Base-by-base conservation (phyloP, 2,329 filamentous ascomycete species). In the Scedosporium apiospermum region DNA sequence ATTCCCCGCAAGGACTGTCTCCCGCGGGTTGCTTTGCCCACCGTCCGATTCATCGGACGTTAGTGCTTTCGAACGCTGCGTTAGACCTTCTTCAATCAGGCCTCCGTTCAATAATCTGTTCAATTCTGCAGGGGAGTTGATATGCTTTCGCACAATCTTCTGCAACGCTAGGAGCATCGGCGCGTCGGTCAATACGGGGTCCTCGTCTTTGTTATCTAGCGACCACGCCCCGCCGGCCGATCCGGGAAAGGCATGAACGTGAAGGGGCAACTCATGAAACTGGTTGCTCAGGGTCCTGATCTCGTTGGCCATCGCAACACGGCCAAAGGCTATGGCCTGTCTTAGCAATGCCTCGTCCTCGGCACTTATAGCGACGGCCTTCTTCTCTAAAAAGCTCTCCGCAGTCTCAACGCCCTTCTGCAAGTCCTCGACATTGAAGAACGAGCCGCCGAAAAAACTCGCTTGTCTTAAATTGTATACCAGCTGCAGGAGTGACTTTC, bases 381-480 rank as follows among this genome's bases (percentile, higher is more conserved):
- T 80, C 62, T 88, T 85, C 1, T 75, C 72, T 12, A 96, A 70
- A 68, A 96, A 96, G 42, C 79, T 78, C 60, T 82, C 78, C 0
- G 88, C 88, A 41, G 85, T 86, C 30, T 88, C 80, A 0, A 95
- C 72, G 0, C 89, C 84, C 30, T 78, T 83, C 2, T 73, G 65
- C 3, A 96, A 82, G 63, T 92, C 85, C 0, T 79, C 75, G 0
- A 77, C 73, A 0, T 85, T 84, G 68, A 89, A 92, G 58, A 92
- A 93, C 0, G 88, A 88, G 75, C 90, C 93, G 10, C 85, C 86
- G 72, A 93, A 96, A 70, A 96, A 96, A 58, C 89, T 91, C 6
- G 90, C 88, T 69, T 95, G 89, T 18, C 91, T 85, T 55, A 96
- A 73, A 69, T 97, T 96, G 62, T 81, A 82, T 4, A 96, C 88